Conservation (phyloP, 495 filamentous ascomycete species). For the Bryoglossum gracile region DNA sequence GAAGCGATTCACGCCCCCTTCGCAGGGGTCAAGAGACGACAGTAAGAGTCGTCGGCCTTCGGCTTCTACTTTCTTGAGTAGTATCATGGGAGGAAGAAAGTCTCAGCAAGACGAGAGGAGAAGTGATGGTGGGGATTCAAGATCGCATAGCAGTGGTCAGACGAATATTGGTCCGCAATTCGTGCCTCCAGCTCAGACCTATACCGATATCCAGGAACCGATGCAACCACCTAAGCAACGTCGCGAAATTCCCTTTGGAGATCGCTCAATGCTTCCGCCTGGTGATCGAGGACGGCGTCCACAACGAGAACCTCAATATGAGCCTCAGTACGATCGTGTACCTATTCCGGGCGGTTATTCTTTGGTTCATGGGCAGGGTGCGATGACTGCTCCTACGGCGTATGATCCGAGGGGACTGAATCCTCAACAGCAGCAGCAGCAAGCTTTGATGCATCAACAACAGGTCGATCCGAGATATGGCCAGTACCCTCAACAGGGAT, state of each 20-base stretch:
- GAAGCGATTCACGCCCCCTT: too few relatives aligned
- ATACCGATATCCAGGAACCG: slow-evolving; percentile 15
- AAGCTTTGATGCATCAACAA: too few relatives aligned
- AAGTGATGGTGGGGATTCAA: slow-evolving; percentile 11
- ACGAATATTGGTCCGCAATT: slow-evolving; percentile 1
- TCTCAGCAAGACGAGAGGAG: slow-evolving; percentile 12
- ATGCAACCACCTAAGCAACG: background rate
- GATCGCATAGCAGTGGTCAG: slow-evolving; percentile 5
- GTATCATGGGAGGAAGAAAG: slow-evolving; percentile 15
- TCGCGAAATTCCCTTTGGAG: background rate
- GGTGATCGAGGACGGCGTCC: slow-evolving; percentile 10
- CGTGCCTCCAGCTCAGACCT: slow-evolving; percentile 13
- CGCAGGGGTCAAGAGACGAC: background rate
- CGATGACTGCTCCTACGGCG: slow-evolving; percentile 10
- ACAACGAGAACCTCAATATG: too few relatives aligned
- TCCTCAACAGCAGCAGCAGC: slow-evolving; percentile 9
- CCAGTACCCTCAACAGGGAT: background rate
- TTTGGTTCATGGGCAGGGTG: slow-evolving; percentile 22
- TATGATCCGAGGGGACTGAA: slow-evolving; percentile 23
- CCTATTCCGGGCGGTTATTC: slow-evolving; percentile 24
- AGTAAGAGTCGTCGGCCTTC: slow-evolving; percentile 16
- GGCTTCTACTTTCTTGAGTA: slow-evolving; percentile 16
- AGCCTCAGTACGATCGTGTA: slow-evolving; percentile 21
- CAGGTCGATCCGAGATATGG: slow-evolving; percentile 1
- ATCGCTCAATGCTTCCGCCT: too few relatives aligned